A percentile compares a stretch with the other conserved stretches of the same genome.
These are phyloP conservation scores for Backusella tarrabulga DNA, from an alignment of 192 early-diverging fungal genomes.

Conservation along the genomic window DNA sequence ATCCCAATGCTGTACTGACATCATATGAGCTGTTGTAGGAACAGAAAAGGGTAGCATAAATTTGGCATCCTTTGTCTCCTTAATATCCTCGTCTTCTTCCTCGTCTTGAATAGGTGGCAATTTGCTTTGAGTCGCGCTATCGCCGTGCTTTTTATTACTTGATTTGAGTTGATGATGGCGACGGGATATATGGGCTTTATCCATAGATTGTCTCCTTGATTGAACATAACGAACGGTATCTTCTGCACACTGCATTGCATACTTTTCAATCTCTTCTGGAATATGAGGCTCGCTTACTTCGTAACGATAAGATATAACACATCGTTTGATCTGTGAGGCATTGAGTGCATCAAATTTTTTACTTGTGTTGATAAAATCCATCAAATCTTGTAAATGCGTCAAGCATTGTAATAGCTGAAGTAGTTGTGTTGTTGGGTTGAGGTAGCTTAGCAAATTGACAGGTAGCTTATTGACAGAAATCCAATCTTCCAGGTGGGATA, in stretches of 20 bases:
- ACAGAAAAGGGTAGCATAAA: conserved; percentile 64
- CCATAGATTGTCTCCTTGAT: neutral
- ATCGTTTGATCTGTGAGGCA: conserved; percentile 70
- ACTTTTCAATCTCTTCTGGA: conserved; percentile 71
- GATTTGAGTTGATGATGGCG: neutral
- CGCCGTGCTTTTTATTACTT: neutral
- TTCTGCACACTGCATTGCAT: conserved; percentile 72
- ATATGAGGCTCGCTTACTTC: conserved; percentile 84
- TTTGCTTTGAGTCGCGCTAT: neutral
- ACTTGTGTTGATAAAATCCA: conserved; percentile 73
- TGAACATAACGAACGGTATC: conserved; percentile 45
- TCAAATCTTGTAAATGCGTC: conserved; percentile 70
- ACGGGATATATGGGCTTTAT: neutral
- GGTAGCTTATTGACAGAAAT: conserved; percentile 58
- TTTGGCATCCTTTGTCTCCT: conserved; percentile 44
- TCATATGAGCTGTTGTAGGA: conserved; percentile 49
- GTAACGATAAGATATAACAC: conserved; percentile 78
- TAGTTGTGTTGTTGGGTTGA: conserved; percentile 78
- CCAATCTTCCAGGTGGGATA: conserved; percentile 84
- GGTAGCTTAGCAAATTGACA: conserved; percentile 39
- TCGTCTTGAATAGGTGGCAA: neutral
- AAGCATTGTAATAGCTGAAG: conserved; percentile 80
- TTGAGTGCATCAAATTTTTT: conserved; percentile 65
- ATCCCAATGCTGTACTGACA: neutral
- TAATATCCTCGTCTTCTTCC: conserved; percentile 28